Evolutionary conservation across 148 eudicot genomes (phyloP).

Genomic region (Nyssa sinensis): DNA sequence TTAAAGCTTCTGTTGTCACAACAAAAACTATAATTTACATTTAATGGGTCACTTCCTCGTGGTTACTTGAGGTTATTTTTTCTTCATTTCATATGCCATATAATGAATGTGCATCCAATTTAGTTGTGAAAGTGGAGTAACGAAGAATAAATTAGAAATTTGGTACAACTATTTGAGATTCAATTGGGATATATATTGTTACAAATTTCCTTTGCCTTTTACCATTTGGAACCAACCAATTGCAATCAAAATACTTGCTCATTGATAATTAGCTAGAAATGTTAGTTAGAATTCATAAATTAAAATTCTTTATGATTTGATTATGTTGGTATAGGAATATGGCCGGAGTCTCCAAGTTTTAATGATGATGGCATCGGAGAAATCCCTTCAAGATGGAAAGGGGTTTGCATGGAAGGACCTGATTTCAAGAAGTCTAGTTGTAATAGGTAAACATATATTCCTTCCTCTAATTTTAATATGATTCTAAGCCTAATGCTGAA

Average conservation of each 20-base stretch:
- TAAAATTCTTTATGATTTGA: neutral
- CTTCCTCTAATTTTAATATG: neutral
- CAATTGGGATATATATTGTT: no score
- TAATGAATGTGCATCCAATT: no score
- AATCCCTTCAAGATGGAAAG: slow-evolving; percentile 67
- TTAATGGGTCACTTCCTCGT: no score
- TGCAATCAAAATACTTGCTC: neutral
- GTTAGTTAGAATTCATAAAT: neutral
- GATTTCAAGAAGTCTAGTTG: slow-evolving; percentile 51
- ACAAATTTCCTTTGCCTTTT: neutral
- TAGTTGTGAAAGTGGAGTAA: no score
- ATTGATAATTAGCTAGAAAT: neutral
- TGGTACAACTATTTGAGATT: no score
- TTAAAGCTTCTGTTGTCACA: no score
- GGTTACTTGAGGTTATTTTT: no score
- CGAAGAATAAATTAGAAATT: no score
- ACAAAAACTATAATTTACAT: no score
- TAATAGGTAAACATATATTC: slow-evolving; percentile 38
- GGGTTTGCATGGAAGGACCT: slow-evolving; percentile 59
- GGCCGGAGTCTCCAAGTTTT: slow-evolving; percentile 82
- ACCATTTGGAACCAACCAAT: neutral
- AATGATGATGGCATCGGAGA: slow-evolving; percentile 47
- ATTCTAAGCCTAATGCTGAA: no score
- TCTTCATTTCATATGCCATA: no score
- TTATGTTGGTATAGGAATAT: slow-evolving; percentile 38